Evolutionary conservation across 169 alveolate genomes (phyloP), one percentile per base, ranked within the genome.

Genomic region (Plasmodium fragile): DNA sequence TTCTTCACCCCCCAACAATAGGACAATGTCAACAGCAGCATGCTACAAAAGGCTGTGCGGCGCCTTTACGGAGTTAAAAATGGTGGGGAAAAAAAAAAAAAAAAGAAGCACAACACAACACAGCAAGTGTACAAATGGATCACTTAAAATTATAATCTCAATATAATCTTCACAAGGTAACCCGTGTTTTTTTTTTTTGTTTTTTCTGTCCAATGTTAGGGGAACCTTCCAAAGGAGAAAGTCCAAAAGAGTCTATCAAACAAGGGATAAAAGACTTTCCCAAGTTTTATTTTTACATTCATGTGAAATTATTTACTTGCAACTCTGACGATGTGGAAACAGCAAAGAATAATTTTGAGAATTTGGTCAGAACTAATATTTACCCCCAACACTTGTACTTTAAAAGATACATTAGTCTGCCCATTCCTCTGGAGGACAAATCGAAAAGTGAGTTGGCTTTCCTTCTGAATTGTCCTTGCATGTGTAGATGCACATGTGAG

Each of bases 41-140:
- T 81, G 92, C 92, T 91, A 34, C 94, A 91, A 39, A 80, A 81
- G 25, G 94, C 94, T n/a, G 83, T 91, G 41, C 45, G 92, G 34
- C 92, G 92, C 11, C 55, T 91, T 30, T 91, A 91, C 73, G 94
- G 94, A 69, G 45, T 80, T 32, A 25, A 69, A 18, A 69, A 45
- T 52, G 94, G 94, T 91, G 73, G 43, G 36, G 30, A 7, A n/a
- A 25, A 32, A 32, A 83, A 49, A 49, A 49, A 49, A 49, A 49
- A 49, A 49, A 49, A 49, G 11, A 45, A 45, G 4, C 55, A 11
- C 55, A 43, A 4, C 65, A 49, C 52, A 39, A 3, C 34, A 41
- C 36, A 28, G 43, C 43, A 65, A 18, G 52, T 70, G 36, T 32
- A 71, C 73, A 84, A 3, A 16, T 49, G 59, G 59, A 49, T 11